Base-by-base conservation (phyloP, 169 alveolate species). In the Plasmodium sp. region DNA sequence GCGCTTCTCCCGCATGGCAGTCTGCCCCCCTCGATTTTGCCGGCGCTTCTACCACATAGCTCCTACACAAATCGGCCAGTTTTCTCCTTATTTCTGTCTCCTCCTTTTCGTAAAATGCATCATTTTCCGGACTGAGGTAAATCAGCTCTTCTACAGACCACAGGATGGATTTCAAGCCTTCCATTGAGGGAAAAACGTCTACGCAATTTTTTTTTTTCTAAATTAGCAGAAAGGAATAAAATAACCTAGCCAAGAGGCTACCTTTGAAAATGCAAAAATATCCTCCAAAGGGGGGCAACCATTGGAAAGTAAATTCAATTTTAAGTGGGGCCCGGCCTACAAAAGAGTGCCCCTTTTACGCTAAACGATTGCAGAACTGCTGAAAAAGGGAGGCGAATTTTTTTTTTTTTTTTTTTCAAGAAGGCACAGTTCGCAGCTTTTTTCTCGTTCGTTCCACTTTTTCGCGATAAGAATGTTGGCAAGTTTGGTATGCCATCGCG, bases 131-230 rank as follows among this genome's bases (percentile, higher is more conserved):
- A 39, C 75, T 67, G n/a, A 51, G 18, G 77, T 92, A 92, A 82
- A 92, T 71, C 27, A 92, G 7, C n/a, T 92, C 95, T 73, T 92
- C 95, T 12, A 92, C 56, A 72, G 84, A 92, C 95, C 95, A 92
- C 7, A 92, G 48, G 9, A 81, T 56, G 34, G 22, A 41, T 74
- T 82, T 81, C 75, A 92, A 72, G 31, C 73, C 54, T 45, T 81
- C 92, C 92, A 72, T 83, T 92, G 88, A 54, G 43, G 51, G 27
- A 6, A 80, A 67, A 9, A 31, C 7, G 77, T 67, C 43, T 31
- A 10, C 18, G 77, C n/a, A 31, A 4, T 22, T 62, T n/a, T 62
- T n/a, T 62, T 62, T 80, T 48, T 56, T 74, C 43, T 48, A 84
- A 84, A 31, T 48, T 48, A 54, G 62, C 36, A 74, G 31, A 9